phyloP scores from a whole-genome alignment of 805 yeast genomes.

The Huiozyma sinensis region DNA sequence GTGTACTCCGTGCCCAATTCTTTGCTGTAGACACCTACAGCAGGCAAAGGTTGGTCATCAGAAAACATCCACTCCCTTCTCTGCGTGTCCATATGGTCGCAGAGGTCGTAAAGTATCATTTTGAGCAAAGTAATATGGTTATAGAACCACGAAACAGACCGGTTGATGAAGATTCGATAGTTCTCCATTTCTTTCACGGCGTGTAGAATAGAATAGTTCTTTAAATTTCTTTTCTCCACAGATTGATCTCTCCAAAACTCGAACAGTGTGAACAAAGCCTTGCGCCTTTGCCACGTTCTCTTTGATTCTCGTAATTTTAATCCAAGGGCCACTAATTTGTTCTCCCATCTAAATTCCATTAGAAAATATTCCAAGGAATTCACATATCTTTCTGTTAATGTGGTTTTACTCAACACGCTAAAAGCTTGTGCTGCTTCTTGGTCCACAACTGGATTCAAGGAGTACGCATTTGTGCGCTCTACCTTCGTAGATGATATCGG shows the following conservation, averaged over 20 bases:
- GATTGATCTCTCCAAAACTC: constrained; percentile 31
- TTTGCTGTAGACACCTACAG: constrained; percentile 9
- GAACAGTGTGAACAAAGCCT: constrained; percentile 27
- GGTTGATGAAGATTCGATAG: constrained; percentile 26
- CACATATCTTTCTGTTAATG: constrained; percentile 26
- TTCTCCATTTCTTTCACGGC: constrained; percentile 30
- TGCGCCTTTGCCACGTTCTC: constrained; percentile 30
- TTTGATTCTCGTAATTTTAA: constrained; percentile 26
- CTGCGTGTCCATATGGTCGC: constrained; percentile 25
- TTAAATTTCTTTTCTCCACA: constrained; percentile 22
- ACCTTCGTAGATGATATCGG: neutral
- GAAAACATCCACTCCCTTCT: constrained; percentile 32
- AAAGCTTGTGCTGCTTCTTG: constrained; percentile 22
- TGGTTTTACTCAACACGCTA: constrained; percentile 18
- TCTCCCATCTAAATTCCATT: constrained; percentile 30
- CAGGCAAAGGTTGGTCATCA: constrained; percentile 18
- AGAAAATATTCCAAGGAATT: constrained; percentile 27
- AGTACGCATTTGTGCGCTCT: constrained; percentile 22
- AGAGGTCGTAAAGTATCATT: constrained; percentile 27
- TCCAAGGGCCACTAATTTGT: constrained; percentile 24
- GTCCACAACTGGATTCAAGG: constrained; percentile 20
- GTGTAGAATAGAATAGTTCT: constrained; percentile 23
- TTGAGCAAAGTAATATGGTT: constrained; percentile 28
- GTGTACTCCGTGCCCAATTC: constrained; percentile 7
- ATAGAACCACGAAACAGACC: constrained; percentile 30